Evolutionary conservation across 345 rosid species (phyloP), one percentile per base, ranked within the genome.

Genomic region (Corchorus capsularis): DNA sequence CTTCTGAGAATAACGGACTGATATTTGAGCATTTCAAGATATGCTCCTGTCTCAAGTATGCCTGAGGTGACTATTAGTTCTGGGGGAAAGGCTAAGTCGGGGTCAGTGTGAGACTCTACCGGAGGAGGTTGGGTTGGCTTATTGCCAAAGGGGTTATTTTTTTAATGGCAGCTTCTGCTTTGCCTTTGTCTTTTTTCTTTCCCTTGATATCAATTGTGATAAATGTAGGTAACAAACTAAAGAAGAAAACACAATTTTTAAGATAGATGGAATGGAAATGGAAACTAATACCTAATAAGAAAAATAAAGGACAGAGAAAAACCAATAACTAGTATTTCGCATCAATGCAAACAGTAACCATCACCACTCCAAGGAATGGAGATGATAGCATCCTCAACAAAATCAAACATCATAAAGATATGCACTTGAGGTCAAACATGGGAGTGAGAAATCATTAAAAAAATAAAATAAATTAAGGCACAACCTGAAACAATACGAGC

Each of bases 331-430:
- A 39, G 67, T 82, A 86, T 79, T 76, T 90, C 88, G 85, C 80
- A 88, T 87, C 10, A 87, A 79, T 35, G 89, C 83, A 87, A 72
- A 88, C 80, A 70, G 83, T 75, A 75, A 84, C 87, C 87, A 85
- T 81, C 73, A 85, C 89, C 37, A 84, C 69, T 47, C 89, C 87
- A 13, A 84, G 82, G 73, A 90, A 85, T 20, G 87, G 11, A 56
- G 87, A 84, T 8, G 87, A 88, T 34, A 85, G 86, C 81, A 87
- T 88, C 80, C 84, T 87, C 74, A 82, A 77, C 71, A 87, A 83
- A 76, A 87, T 79, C 17, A 87, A 85, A 73, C 86, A 79, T 85
- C 88, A 83, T 5, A 79, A 83, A 1, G 88, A 89, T 89, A 85
- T 83, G 77, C 82, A 87, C 68, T 83, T 79, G 62, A 57, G 47